Evolutionary conservation across 1,284 basidiomycete genomes (phyloP).

Genomic region (Naganishia liquefaciens): DNA sequence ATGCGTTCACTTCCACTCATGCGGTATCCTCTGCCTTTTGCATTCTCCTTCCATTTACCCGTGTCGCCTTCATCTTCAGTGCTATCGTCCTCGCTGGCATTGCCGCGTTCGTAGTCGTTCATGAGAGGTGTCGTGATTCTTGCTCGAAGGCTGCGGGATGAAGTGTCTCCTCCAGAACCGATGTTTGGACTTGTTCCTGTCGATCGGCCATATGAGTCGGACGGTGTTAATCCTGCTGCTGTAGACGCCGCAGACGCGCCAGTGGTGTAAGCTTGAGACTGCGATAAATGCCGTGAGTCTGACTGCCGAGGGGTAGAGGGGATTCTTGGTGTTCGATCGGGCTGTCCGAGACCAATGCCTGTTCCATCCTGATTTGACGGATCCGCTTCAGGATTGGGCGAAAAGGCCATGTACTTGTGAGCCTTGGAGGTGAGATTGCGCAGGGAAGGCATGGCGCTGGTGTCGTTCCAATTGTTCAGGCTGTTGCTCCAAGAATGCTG

Average conservation of each 20-base stretch:
- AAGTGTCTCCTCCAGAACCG: constrained; percentile 6
- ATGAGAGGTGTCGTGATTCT: constrained; percentile 22
- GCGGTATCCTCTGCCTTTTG: background rate
- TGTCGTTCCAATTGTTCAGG: background rate
- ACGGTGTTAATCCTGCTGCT: constrained; percentile 10
- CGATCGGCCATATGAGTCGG: constrained; percentile 21
- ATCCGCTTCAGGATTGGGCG: constrained; percentile 22
- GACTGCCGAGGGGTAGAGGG: constrained; percentile 16
- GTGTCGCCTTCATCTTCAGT: constrained; percentile 27
- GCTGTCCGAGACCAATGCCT: constrained; percentile 21
- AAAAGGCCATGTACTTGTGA: constrained; percentile 22
- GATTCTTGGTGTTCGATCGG: constrained; percentile 16
- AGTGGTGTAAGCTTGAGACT: constrained; percentile 2
- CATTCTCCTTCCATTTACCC: constrained; percentile 21
- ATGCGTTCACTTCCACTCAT: constrained; percentile 20
- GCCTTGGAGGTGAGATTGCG: constrained; percentile 26
- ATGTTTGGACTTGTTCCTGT: constrained; percentile 24
- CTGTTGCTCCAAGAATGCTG: background rate
- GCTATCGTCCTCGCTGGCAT: constrained; percentile 7
- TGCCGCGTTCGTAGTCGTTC: constrained; percentile 25
- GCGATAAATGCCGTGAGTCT: constrained; percentile 1
- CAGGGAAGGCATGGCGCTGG: constrained; percentile 8
- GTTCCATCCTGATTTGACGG: constrained; percentile 6
- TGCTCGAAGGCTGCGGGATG: constrained; percentile 17
- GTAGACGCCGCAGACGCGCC: constrained; percentile 2